Evolutionary conservation across 805 yeast species (phyloP), one percentile per base, ranked within the genome.

Genomic region (Trichomonascus vanleenenianus): DNA sequence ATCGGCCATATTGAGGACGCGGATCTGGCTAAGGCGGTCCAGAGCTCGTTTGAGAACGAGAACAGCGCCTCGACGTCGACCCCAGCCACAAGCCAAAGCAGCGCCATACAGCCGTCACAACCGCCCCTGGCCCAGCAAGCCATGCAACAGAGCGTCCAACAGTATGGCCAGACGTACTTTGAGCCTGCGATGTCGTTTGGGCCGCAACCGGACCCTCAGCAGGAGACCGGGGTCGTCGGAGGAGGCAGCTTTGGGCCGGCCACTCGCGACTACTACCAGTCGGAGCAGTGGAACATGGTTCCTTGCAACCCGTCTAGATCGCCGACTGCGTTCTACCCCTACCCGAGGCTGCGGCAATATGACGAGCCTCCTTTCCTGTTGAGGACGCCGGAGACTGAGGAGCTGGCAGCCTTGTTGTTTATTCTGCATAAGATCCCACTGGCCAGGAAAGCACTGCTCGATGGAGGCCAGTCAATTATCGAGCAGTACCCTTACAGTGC

Each of bases 371-470:
- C 61, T 3, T 20, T 58, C 20, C 38, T 58, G 30, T 30, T 56
- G 15, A 56, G 60, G 9, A 35, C 48, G 2, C 19, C 40, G 11
- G 48, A 46, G 4, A 48, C 53, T 2, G 40, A 46, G 3, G 46
- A 50, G 15, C 39, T 63, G 4, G 60, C 59, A 2, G 57, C 63
- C 1, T 42, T 60, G 32, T 46, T 63, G 30, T 48, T 50, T 15
- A 52, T 63, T 19, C 39, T 60, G 30, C 65, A 61, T 39, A 33
- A 52, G 5, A 57, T 63, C 27, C 66, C 67, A 2, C 46, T 58
- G 15, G 59, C 58, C n/a, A 49, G 67, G 12, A 48, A 51, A 8
- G 56, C 60, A 1, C 46, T 62, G 8, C 47, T 61, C 14, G 44
- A 53, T 5, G 51, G 47, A 18, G 27, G 30, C n/a, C 10, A 16